phyloP scores from a whole-genome alignment of 2,329 filamentous ascomycete genomes.

The Cladophialophora psammophila region DNA sequence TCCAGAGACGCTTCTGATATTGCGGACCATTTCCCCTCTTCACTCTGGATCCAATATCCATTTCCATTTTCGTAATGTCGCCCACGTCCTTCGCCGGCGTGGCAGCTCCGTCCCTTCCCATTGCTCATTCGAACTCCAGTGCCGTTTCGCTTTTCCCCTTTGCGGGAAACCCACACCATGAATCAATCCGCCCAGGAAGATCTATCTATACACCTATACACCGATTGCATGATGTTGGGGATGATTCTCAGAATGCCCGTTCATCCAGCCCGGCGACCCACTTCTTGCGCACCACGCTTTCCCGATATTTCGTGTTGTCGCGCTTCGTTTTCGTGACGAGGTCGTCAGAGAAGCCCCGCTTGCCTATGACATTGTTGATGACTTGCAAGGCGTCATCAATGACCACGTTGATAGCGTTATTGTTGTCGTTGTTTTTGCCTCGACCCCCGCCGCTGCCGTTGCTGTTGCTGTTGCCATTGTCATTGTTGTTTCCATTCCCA shows the following conservation, averaged over 20 bases:
- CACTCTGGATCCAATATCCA: too few relatives aligned
- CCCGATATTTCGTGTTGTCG: not conserved
- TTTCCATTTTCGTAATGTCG: too few relatives aligned
- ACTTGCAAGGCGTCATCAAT: constrained; percentile 18
- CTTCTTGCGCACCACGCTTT: constrained; percentile 16
- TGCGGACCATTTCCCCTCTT: too few relatives aligned
- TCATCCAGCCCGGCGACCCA: constrained; percentile 4
- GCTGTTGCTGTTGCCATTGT: constrained; percentile 7
- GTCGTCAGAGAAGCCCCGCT: constrained; percentile 9
- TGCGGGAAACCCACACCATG: too few relatives aligned
- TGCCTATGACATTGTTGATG: constrained; percentile 16
- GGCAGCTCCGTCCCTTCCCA: too few relatives aligned
- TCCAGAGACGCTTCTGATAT: too few relatives aligned
- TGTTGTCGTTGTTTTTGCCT: not conserved
- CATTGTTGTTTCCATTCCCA: not conserved
- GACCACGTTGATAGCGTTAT: constrained; percentile 6
- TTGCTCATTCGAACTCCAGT: too few relatives aligned
- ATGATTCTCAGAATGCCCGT: constrained; percentile 14
- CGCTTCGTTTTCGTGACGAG: constrained; percentile 11
- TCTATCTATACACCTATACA: too few relatives aligned
- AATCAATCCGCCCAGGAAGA: too few relatives aligned
- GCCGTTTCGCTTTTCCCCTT: too few relatives aligned
- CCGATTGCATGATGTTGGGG: too few relatives aligned
- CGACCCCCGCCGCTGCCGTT: not conserved
- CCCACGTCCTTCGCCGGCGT: too few relatives aligned